Conservation (phyloP, 208 protist species). For the Leishmania major region DNA sequence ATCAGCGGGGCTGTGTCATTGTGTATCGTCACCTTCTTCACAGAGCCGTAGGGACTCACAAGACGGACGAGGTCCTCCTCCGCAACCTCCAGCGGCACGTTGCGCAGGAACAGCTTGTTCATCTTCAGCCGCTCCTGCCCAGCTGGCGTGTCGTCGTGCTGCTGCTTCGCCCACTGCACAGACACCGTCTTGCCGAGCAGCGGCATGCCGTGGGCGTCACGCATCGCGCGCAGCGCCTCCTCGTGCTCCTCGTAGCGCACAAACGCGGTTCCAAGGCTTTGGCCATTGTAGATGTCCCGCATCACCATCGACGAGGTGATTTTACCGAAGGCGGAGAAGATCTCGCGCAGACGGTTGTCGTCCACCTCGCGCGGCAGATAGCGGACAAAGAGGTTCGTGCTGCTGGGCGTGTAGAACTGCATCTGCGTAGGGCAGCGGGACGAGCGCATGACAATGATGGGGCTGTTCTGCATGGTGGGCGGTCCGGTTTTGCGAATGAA, state of each 20-base stretch:
- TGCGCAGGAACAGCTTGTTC: slow-evolving; percentile 63
- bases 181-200: slow-evolving; percentile 26
- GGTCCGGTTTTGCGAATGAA: background rate
- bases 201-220: slow-evolving; percentile 10
- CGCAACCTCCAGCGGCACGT: slow-evolving; percentile 43
- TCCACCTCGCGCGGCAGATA: slow-evolving; percentile 38
- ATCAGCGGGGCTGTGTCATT: slow-evolving; percentile 25
- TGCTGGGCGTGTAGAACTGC: slow-evolving; percentile 19
- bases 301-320: slow-evolving; percentile 52
- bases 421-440: slow-evolving; percentile 12
- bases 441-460: background rate
- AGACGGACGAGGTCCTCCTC: slow-evolving; percentile 15
- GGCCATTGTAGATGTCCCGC: slow-evolving; percentile 53
- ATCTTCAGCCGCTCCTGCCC: slow-evolving; percentile 31
- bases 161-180: slow-evolving; percentile 40
- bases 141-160: slow-evolving; percentile 41
- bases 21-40: slow-evolving; percentile 36
- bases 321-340: slow-evolving; percentile 38
- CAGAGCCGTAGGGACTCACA: slow-evolving; percentile 26
- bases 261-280: slow-evolving; percentile 47
- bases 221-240: slow-evolving; percentile 31
- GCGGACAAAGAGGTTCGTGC: slow-evolving; percentile 56
- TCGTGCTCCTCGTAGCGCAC: slow-evolving; percentile 36
- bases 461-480: background rate
- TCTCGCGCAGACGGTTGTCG: slow-evolving; percentile 29